Percentiles rank a stretch among this genome's conserved stretches.
Evolutionary conservation across 768 basidiomycete genomes (phyloP).

Genomic region (Termitomyces sp.): DNA sequence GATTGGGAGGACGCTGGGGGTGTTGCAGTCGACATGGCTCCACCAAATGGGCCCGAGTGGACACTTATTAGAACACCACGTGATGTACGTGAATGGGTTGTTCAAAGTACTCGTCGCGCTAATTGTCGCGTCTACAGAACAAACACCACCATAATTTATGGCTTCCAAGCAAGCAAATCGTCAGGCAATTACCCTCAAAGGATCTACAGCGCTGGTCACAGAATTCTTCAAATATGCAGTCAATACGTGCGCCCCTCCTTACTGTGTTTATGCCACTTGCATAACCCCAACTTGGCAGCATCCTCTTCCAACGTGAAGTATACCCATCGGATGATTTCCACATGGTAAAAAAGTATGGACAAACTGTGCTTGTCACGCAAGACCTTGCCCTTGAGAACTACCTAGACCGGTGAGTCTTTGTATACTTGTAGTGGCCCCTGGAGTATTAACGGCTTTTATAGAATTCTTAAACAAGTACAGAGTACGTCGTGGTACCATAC

Average conservation of each 20-base stretch:
- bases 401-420: slow-evolving; percentile 58
- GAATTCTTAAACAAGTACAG: slow-evolving; percentile 88
- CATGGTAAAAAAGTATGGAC: slow-evolving; percentile 99
- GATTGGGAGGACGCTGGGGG: slow-evolving; percentile 49
- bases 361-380: slow-evolving; percentile 91
- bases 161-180: slow-evolving; percentile 48
- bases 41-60: neutral
- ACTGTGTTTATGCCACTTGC: neutral
- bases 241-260: slow-evolving; percentile 66
- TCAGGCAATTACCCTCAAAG: slow-evolving; percentile 91
- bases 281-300: slow-evolving; percentile 38
- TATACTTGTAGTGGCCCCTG: neutral
- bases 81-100: slow-evolving; percentile 24
- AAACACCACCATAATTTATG: slow-evolving; percentile 20
- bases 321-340: slow-evolving; percentile 98
- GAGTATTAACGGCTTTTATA: slow-evolving; percentile 22
- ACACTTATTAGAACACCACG: slow-evolving; percentile 15
- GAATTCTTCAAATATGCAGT: slow-evolving; percentile 99
- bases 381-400: slow-evolving; percentile 93
- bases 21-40: slow-evolving; percentile 25
- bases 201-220: slow-evolving; percentile 88
- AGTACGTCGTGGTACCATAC: slow-evolving; percentile 44
- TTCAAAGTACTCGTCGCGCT: neutral
- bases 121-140: slow-evolving; percentile 8
- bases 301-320: slow-evolving; percentile 93